Percentiles rank a stretch among this genome's conserved stretches.
Conservation (phyloP, 305 asterid genomes). For the Fraxinus latifolia region DNA sequence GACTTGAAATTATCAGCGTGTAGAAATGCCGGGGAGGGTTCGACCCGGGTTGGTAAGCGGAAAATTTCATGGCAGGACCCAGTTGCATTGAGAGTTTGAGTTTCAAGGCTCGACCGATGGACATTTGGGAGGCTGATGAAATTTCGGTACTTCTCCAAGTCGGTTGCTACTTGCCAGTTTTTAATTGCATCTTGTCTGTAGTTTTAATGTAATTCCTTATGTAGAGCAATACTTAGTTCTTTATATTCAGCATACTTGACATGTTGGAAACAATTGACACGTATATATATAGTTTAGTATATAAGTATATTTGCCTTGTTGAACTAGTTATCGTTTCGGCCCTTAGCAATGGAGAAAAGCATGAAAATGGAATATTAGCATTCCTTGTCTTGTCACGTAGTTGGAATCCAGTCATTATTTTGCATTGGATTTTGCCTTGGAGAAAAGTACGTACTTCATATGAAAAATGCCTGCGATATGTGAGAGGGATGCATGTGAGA, state of each 20-base stretch:
- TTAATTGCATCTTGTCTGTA: not conserved
- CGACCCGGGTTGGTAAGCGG: conserved; percentile 69
- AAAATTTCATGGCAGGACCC: conserved; percentile 97
- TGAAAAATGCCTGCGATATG: not conserved
- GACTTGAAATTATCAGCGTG: conserved; percentile 64
- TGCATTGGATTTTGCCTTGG: not conserved
- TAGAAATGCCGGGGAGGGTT: conserved; percentile 67
- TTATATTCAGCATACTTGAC: conserved; percentile 1
- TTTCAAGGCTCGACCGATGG: not conserved
- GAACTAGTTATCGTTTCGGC: not conserved
- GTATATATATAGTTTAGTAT: not conserved
- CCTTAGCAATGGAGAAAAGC: not conserved
- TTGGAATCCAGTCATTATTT: not conserved
- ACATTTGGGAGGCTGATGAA: not conserved
- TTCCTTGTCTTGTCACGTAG: not conserved
- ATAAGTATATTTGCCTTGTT: conserved; percentile 1
- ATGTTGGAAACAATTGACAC: conserved; percentile 11
- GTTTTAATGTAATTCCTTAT: not conserved
- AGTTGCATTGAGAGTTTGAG: conserved; percentile 79
- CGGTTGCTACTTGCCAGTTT: not conserved
- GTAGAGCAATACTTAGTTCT: conserved; percentile 4
- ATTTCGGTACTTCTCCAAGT: not conserved
- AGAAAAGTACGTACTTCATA: not conserved
- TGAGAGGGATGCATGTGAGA: not conserved
- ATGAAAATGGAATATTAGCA: not conserved